Percentiles rank a stretch among this genome's conserved stretches.
phyloP scores from a whole-genome alignment of 1,139 yeast species.

The Pichia kudriavzevii region DNA sequence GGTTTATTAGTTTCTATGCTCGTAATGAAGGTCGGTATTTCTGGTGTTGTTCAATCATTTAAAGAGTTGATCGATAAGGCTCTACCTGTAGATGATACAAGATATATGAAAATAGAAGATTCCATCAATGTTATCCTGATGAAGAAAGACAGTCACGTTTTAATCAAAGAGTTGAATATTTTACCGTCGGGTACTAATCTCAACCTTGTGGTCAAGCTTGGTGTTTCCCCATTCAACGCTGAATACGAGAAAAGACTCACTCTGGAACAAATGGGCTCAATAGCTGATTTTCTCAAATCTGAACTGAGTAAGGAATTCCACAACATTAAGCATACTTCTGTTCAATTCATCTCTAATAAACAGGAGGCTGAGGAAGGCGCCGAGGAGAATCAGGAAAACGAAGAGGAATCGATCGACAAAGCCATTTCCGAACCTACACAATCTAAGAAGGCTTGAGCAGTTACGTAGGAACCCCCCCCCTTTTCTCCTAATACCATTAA shows the following conservation, averaged over 20 bases:
- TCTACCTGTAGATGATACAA: slow-evolving; percentile 33
- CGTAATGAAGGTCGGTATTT: slow-evolving; percentile 78
- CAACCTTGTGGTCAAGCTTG: slow-evolving; percentile 34
- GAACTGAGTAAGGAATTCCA: slow-evolving; percentile 29
- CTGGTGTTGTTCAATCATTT: slow-evolving; percentile 62
- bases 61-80: slow-evolving; percentile 69
- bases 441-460: no score
- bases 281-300: slow-evolving; percentile 29
- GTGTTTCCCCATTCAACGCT: slow-evolving; percentile 32
- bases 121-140: slow-evolving; percentile 31
- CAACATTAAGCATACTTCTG: slow-evolving; percentile 30
- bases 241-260: slow-evolving; percentile 37
- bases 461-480: no score
- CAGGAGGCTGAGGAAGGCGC: not conserved
- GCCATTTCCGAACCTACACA: not conserved
- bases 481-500: no score
- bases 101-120: slow-evolving; percentile 34
- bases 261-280: slow-evolving; percentile 38
- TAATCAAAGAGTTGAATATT: slow-evolving; percentile 43
- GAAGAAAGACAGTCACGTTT: slow-evolving; percentile 30
- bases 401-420: slow-evolving; percentile 3
- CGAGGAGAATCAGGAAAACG: slow-evolving; percentile 3
- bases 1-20: slow-evolving; percentile 78
- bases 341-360: slow-evolving; percentile 26
- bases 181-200: slow-evolving; percentile 68